These are phyloP conservation scores for Populus hybrid DNA, from an alignment of 441 rosid genomes.

Conservation along the genomic window DNA sequence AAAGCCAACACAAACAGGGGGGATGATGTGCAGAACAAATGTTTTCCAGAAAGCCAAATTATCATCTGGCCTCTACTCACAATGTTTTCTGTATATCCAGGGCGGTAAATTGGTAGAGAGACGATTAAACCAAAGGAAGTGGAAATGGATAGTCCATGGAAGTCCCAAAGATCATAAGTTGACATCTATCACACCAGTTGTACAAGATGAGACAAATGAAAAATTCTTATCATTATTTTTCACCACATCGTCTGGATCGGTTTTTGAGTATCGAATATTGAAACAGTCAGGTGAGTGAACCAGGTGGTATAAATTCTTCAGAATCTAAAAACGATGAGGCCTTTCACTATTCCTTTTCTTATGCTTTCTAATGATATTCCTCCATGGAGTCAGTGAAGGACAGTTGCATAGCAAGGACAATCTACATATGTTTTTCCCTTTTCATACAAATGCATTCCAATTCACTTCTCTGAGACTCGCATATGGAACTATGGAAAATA, in stretches of 20 bases:
- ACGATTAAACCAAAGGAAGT: slow-evolving; percentile 50
- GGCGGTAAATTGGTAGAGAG: slow-evolving; percentile 56
- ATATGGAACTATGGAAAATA: too few relatives aligned
- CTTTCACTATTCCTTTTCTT: too few relatives aligned
- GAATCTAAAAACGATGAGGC: not conserved
- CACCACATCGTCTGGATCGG: slow-evolving; percentile 48
- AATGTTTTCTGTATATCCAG: slow-evolving; percentile 27
- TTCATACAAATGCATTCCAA: too few relatives aligned
- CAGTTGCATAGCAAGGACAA: too few relatives aligned
- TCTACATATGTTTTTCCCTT: too few relatives aligned
- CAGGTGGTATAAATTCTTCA: not conserved
- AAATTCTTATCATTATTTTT: slow-evolving; percentile 39
- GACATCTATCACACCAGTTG: slow-evolving; percentile 48
- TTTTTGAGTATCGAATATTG: slow-evolving; percentile 44
- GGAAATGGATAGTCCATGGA: slow-evolving; percentile 72
- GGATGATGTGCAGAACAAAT: not conserved
- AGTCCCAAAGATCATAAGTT: slow-evolving; percentile 46
- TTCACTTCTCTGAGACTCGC: too few relatives aligned
- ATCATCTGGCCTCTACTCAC: not conserved
- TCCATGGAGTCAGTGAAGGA: too few relatives aligned
- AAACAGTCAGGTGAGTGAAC: slow-evolving; percentile 40
- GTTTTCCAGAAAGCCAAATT: not conserved
- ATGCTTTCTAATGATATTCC: too few relatives aligned
- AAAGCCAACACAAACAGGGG: not conserved
- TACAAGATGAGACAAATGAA: slow-evolving; percentile 49